Evolutionary conservation across 306 rosid species (phyloP).

Genomic region (Prunus persica): DNA sequence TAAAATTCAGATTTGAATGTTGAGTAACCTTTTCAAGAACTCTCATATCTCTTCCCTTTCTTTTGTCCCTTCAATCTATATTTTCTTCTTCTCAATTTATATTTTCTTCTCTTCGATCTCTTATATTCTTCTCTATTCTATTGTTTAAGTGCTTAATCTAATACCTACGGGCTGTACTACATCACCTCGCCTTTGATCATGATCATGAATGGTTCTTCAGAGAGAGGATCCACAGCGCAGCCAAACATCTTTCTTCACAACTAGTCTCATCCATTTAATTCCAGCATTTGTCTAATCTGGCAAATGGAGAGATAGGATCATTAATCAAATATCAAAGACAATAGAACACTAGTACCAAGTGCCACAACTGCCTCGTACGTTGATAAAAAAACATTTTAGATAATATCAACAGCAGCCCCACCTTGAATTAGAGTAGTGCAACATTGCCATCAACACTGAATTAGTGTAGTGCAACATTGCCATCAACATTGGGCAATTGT

Average conservation of each 20-base stretch:
- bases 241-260: background rate
- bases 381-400: background rate
- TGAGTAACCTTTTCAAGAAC: too few species aligned
- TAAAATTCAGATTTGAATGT: too few species aligned
- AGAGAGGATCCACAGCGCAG: background rate
- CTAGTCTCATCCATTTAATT: background rate
- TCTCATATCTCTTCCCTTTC: too few species aligned
- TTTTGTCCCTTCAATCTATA: too few species aligned
- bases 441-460: background rate
- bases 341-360: background rate
- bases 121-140: too few species aligned
- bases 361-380: background rate
- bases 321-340: conserved; percentile 12
- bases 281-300: background rate
- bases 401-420: conserved; percentile 13
- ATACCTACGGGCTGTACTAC: too few species aligned
- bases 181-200: background rate
- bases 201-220: background rate
- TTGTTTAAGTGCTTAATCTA: too few species aligned
- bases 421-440: background rate
- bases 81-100: too few species aligned
- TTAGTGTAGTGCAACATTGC: background rate
- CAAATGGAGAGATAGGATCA: background rate
- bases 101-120: too few species aligned
- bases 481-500: conserved; percentile 16